Evolutionary conservation across 2,329 filamentous ascomycete genomes (phyloP).

Genomic region (Sporothrix luriei): DNA sequence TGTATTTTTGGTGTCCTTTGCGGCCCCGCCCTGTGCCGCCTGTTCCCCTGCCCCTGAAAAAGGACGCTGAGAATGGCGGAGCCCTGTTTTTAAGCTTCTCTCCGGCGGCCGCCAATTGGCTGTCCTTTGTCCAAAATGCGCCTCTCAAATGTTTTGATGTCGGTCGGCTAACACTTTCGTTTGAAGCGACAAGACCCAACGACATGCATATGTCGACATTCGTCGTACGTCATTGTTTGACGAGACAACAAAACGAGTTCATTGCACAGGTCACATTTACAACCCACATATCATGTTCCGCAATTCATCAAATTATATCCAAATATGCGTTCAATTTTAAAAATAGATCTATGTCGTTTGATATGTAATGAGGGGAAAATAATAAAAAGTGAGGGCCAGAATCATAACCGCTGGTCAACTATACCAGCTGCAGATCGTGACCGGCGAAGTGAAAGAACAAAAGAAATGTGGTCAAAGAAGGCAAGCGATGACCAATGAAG

Average conservation of each 20-base stretch:
- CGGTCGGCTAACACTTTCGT: too few species aligned
- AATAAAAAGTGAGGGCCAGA: background rate
- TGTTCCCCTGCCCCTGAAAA: constrained; percentile 22
- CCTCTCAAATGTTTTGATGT: background rate
- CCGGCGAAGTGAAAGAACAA: constrained; percentile 25
- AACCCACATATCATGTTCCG: background rate
- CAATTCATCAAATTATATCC: background rate
- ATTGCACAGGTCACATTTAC: background rate
- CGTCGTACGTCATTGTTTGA: background rate
- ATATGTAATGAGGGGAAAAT: background rate
- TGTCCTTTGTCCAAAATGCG: background rate
- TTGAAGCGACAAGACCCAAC: too few species aligned
- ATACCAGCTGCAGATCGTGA: background rate
- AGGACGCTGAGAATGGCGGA: background rate
- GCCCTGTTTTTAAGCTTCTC: constrained; percentile 23
- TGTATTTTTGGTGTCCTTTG: constrained; percentile 16
- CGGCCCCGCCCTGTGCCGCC: constrained; percentile 18
- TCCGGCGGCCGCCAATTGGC: background rate
- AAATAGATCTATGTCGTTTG: constrained; percentile 21
- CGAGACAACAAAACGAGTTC: background rate
- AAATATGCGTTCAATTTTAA: constrained; percentile 10
- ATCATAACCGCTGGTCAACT: background rate
- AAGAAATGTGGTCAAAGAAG: constrained; percentile 25
- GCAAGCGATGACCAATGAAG: constrained; percentile 2
- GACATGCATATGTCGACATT: too few species aligned